Evolutionary conservation across 441 rosid species (phyloP), one percentile per base, ranked within the genome.

Genomic region (Euphorbia schlechtendalii): DNA sequence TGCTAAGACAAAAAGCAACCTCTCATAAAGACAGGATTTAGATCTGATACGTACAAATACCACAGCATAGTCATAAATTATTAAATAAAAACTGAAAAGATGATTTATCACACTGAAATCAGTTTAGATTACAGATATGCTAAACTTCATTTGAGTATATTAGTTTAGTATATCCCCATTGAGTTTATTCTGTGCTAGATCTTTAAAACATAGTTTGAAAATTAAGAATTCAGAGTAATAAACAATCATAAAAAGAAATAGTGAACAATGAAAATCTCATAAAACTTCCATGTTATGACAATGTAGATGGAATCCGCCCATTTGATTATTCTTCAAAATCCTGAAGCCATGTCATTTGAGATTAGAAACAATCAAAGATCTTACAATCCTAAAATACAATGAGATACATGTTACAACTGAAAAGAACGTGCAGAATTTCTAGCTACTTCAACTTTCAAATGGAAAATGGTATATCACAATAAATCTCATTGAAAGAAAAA

Each of bases 121-220:
- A n/a, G 30, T n/a, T 30, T 30, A 24, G 34, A 76, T 88, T 79
- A 92, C 96, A 92, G 86, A 72, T 90, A 92, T 67, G 98, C 72
- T 90, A 75, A 72, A 92, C 96, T 80, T 89, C 98, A 76, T 88
- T 92, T 96, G 96, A 92, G 76, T 90, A 92, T 32, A 92, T 74
- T 49, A 92, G 89, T 80, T 92, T 89, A 96, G 98, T 70, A 92
- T 83, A 75, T 92, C 98, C 59, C 97, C 96, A 65, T 86, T 80
- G 60, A 92, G 88, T 70, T 75, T 81, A 72, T 92, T 92, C 71
- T 86, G 96, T n/a, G 96, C 96, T 43, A 92, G 64, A 77, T 92
- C 98, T 80, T 96, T 92, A 78, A 40, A 73, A 56, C 53, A 65
- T 12, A 14, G 41, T 61, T 68, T 43, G 28, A 38, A 36, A 30